Base-by-base conservation (phyloP, 257 asterid genomes). In the Gentiana straminea region DNA sequence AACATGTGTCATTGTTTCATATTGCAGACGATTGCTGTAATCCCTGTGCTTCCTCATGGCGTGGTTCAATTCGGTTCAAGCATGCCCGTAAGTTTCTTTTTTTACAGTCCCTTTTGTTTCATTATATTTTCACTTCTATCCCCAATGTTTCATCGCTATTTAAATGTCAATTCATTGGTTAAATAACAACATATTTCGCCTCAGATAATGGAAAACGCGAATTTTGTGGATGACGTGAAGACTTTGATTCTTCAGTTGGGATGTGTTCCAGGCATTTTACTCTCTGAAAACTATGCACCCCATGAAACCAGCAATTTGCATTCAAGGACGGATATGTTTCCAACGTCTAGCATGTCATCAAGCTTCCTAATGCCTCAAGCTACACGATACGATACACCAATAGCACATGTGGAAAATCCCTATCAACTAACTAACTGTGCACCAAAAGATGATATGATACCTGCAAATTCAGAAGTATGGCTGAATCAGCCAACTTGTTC, bases 11-110 rank as follows among this genome's bases (percentile, higher is more conserved):
- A 54, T 4, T 45, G 51, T 52, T 63, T 58, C 49, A 37, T 41
- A 49, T 15, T 71, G 74, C 81, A 91, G 98, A 87, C 98, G 7
- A 61, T 91, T 70, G 94, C 82, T 39, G 90, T 82, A 49, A 67
- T 91, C 63, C 98, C 96, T 34, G 90, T 87, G 62, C 82, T 87
- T 64, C 96, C 98, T 35, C 94, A 84, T 55, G 98, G 98, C 1
- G 89, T 91, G 55, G 82, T 91, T 64, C 98, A 87, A 59, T 80
- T 87, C 71, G 98, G 98, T 69, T 90, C 98, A 36, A 56, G 35
- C 73, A 58, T 75, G 63, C 43, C 56, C 9, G 95, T 70, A 68
- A 73, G 84, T 72, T 57, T 46, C 34, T 57, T 44, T 56, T 46
- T 62, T 6, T 46, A n/a, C 36, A 10, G 43, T 34, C 35, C 51